phyloP scores from a whole-genome alignment of 1,284 basidiomycete species.

The Apiotrichum montevideense region DNA sequence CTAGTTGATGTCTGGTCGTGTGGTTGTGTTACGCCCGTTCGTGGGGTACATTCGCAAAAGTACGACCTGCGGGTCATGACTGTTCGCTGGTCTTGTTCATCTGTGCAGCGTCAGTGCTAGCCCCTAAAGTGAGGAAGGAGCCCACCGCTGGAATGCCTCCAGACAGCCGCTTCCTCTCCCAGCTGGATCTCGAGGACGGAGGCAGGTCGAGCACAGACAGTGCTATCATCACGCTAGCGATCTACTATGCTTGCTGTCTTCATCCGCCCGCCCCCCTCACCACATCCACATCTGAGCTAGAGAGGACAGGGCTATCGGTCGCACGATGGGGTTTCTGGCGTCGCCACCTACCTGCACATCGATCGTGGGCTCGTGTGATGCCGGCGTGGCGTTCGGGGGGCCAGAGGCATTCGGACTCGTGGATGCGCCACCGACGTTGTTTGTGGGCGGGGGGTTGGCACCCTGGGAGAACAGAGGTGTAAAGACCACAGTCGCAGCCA shows the following conservation, averaged over 20 bases:
- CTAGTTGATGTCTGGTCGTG: too few relatives aligned
- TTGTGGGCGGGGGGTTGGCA: not conserved
- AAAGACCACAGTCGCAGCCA: conserved; percentile 13
- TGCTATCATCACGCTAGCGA: not conserved
- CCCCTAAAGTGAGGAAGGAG: too few relatives aligned
- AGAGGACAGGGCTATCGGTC: conserved; percentile 14
- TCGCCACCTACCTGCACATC: conserved; percentile 20
- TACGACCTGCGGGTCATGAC: too few relatives aligned
- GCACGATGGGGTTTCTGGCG: conserved; percentile 8
- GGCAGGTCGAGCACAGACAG: not conserved
- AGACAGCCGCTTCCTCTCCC: too few relatives aligned
- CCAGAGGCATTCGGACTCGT: not conserved
- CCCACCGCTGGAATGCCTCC: too few relatives aligned
- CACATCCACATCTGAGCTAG: conserved; percentile 9
- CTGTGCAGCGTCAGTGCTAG: too few relatives aligned
- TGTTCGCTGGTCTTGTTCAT: too few relatives aligned
- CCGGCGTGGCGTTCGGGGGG: not conserved
- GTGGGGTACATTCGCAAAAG: too few relatives aligned
- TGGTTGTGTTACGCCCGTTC: too few relatives aligned
- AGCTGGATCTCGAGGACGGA: too few relatives aligned
- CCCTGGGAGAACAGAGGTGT: conserved; percentile 5
- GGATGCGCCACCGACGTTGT: not conserved
- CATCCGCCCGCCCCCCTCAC: too few relatives aligned
- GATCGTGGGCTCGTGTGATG: conserved; percentile 6
- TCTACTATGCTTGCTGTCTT: not conserved